Base-by-base conservation (phyloP, 1,284 basidiomycete genomes). In the Pseudozyma sp. region DNA sequence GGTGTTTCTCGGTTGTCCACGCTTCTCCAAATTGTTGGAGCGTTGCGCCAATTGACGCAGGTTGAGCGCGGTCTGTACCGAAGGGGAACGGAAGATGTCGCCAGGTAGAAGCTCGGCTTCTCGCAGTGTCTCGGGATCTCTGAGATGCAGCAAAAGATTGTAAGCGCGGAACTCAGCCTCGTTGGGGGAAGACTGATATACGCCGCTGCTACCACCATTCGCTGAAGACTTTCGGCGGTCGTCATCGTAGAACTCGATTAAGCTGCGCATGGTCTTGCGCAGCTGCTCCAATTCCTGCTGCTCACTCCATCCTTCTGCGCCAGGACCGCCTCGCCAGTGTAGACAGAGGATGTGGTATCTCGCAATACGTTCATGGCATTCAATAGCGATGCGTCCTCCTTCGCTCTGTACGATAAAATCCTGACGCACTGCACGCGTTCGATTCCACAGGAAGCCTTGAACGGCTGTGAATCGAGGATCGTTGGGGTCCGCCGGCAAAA, bases 81-180 rank as follows among this genome's bases (percentile, higher is more conserved):
- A 89, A 0, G 92, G 91, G 77, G 94, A 89, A 13, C 87, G 86
- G 58, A 90, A 89, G 74, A 98, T 90, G 45, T 88, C 83, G 1
- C 87, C 85, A 0, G 95, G 93, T n/a, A 97, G 90, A 57, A 91
- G 89, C 72, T 95, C 87, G 7, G 86, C 87, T 45, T 87, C 86
- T 52, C 94, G 86, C 87, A 92, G 59, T 88, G 92, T 87, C 90
- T 94, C 86, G 81, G 90, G 86, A 90, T 95, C 92, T 42, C 93
- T 90, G 44, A 97, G 91, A 81, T 97, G 94, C 43, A 93, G 92
- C 40, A 98, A 89, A 40, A 95, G 90, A 83, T 96, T 93, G 86
- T 98, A 98, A 0, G 97, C 91, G 19, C 94, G 91, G 89, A 99
- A 97, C 86, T 99, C 96, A 51, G 97, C 89, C 83, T 98, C 95